Evolutionary conservation across 2,329 filamentous ascomycete genomes (phyloP), one percentile per base, ranked within the genome.

Genomic region (Magnaporthiopsis incrustans): DNA sequence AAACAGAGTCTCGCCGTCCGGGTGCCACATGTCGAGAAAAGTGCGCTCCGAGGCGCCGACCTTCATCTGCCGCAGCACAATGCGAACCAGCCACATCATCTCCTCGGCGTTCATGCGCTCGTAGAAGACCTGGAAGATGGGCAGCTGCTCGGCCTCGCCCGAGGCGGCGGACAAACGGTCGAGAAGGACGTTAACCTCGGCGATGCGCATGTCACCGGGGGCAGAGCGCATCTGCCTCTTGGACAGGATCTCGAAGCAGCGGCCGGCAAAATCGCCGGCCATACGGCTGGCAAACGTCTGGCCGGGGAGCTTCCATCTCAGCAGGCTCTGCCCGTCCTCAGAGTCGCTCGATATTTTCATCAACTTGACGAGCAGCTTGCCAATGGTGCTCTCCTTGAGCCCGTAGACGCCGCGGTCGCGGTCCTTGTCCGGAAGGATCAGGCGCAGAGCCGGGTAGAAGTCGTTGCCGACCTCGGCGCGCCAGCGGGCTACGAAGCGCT

Each of bases 401-500:
- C 94, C 92, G 71, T 98, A 99, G 80, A 97, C 92, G 25, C 90
- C 89, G 60, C 95, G 86, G 71, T 98, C 92, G 56, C 92, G 86
- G 72, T 99, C 95, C 73, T 96, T 96, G 71, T 96, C 92, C 0
- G 94, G 93, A 4, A 97, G 82, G 65, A 98, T 97, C 60, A 99
- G 83, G 26, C 95, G 88, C 75, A 99, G 84, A 1, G 92, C 94
- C 0, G 95, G 95, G 72, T 95, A 98, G 70, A 99, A 91, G 75
- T 99, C 95, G 69, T 91, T 80, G 32, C 95, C 95, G 27, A 97
- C 93, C 66, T 97, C 88, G 64, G 86, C 86, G 56, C 93, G 86
- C 95, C 95, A 99, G 73, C 86, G 84, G 18, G 85, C 83, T 69
- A 99, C 91, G 78, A 97, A 99, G 10, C 89, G 82, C 64, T 93